Evolutionary conservation across 2,329 filamentous ascomycete species (phyloP).

Genomic region (Cercospora sp.): DNA sequence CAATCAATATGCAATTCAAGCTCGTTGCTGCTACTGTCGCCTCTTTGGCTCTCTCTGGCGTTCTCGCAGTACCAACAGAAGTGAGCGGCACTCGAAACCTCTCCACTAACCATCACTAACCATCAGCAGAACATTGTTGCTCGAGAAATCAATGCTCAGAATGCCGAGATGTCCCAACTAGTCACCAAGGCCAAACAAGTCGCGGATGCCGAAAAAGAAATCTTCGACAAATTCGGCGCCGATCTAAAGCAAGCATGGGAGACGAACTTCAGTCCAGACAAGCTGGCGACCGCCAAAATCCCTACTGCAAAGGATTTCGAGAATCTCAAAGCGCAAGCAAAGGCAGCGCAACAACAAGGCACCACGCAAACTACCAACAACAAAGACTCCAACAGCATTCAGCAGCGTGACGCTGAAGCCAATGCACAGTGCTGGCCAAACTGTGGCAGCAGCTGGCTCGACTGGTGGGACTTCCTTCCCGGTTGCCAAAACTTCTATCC

Average conservation of each 20-base stretch:
- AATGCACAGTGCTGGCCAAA: background rate
- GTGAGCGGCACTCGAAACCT: background rate
- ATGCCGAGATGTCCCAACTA: background rate
- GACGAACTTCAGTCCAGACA: background rate
- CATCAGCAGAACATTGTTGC: background rate
- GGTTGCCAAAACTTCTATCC: too few species aligned
- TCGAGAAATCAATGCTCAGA: constrained; percentile 4
- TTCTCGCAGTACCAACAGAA: constrained; percentile 3
- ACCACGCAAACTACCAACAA: background rate
- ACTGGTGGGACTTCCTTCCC: background rate
- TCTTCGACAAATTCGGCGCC: background rate
- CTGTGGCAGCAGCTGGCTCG: background rate
- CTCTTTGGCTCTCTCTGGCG: constrained; percentile 10
- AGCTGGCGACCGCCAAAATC: background rate
- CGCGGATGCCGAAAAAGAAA: background rate
- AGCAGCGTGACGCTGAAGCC: background rate
- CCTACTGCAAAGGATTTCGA: background rate
- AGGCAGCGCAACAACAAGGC: background rate
- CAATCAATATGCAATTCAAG: constrained; percentile 14
- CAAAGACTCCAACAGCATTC: background rate
- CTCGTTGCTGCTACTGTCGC: constrained; percentile 10
- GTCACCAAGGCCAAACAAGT: background rate
- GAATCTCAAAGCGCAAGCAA: background rate
- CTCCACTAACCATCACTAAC: background rate
- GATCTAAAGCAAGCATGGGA: background rate